Evolutionary conservation across 306 rosid species (phyloP).

Genomic region (Fagus crenata): DNA sequence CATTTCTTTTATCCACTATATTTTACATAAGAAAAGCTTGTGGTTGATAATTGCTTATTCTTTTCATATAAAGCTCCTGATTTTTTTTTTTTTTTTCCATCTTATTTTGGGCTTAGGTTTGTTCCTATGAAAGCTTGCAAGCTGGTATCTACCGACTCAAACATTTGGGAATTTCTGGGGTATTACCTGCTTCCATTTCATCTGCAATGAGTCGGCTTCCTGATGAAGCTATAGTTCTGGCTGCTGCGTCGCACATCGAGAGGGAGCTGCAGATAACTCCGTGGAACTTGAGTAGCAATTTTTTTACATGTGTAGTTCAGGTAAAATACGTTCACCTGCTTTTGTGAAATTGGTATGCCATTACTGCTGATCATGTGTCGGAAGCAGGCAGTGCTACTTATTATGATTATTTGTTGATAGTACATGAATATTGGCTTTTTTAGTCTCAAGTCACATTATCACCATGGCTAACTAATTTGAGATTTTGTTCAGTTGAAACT

Average conservation of each 20-base stretch:
- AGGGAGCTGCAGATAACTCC: conserved; percentile 97
- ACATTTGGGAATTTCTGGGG: conserved; percentile 87
- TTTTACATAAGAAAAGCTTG: neutral
- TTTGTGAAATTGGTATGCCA: conserved; percentile 13
- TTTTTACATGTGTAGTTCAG: conserved; percentile 90
- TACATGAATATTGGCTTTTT: neutral
- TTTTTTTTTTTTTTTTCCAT: neutral
- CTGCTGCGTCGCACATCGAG: conserved; percentile 98
- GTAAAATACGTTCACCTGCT: conserved; percentile 44
- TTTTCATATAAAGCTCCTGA: neutral
- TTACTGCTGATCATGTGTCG: conserved; percentile 21
- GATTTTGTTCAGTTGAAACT: conserved; percentile 1
- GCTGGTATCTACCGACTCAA: conserved; percentile 91
- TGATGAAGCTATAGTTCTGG: conserved; percentile 90
- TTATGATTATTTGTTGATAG: neutral
- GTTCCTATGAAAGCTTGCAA: conserved; percentile 98
- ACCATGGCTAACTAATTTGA: neutral
- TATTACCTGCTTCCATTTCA: conserved; percentile 75
- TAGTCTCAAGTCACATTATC: neutral
- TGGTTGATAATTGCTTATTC: conserved; percentile 2
- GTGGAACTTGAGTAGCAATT: conserved; percentile 96
- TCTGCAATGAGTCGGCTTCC: conserved; percentile 97
- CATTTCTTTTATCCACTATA: neutral
- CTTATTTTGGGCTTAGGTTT: conserved; percentile 53
- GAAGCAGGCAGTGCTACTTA: conserved; percentile 6